These are phyloP conservation scores for Phlyctochytrium planicorne DNA, from an alignment of 192 early-diverging fungal species.

Conservation along the genomic window DNA sequence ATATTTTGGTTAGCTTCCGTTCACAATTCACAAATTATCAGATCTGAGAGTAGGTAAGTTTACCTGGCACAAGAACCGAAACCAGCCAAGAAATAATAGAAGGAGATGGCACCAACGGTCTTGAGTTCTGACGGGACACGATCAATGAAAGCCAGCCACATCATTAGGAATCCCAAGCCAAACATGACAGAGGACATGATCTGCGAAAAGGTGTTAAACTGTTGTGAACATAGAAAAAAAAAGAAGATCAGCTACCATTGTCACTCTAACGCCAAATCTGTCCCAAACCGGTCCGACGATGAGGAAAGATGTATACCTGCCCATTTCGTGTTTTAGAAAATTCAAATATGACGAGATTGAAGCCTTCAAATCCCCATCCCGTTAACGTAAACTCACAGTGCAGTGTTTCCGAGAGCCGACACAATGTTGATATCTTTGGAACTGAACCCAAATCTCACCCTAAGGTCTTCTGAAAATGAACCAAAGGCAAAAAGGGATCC, in stretches of 20 bases:
- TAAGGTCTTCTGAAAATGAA: slow-evolving; percentile 18
- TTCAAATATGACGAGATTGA: not conserved
- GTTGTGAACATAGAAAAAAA: not conserved
- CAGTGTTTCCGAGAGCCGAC: slow-evolving; percentile 19
- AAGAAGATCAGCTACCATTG: slow-evolving; percentile 3
- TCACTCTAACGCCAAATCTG: slow-evolving; percentile 19
- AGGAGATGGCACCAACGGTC: slow-evolving; percentile 15
- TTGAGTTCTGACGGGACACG: not conserved
- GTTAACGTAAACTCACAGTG: slow-evolving; percentile 16
- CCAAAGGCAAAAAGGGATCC: slow-evolving; percentile 25
- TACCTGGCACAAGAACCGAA: slow-evolving; percentile 14
- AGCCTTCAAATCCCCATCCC: too few species aligned
- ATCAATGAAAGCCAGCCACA: slow-evolving; percentile 10
- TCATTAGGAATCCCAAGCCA: slow-evolving; percentile 7
- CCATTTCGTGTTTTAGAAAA: not conserved
- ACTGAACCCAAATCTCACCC: slow-evolving; percentile 8
- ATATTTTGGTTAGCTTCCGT: not conserved
- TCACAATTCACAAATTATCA: not conserved
- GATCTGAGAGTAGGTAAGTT: not conserved
- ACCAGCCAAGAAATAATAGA: slow-evolving; percentile 27
- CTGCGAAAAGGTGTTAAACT: slow-evolving; percentile 7
- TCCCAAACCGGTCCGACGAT: slow-evolving; percentile 35
- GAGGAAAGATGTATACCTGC: slow-evolving; percentile 23
- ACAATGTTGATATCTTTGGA: slow-evolving; percentile 25
- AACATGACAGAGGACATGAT: slow-evolving; percentile 5